These are phyloP conservation scores for Petasospora fabianii DNA, from an alignment of 1,139 yeast species.

Conservation along the genomic window DNA sequence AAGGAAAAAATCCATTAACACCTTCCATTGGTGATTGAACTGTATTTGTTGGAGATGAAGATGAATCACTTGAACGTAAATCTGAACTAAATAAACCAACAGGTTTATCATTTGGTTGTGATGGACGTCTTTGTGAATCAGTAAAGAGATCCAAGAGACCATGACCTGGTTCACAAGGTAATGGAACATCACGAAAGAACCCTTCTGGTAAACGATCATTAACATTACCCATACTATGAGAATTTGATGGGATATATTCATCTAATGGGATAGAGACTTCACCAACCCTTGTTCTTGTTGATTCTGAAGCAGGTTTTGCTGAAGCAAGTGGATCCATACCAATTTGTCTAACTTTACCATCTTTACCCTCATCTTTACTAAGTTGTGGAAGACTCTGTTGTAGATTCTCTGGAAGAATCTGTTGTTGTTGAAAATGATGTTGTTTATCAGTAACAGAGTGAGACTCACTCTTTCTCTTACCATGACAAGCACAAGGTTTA, in stretches of 20 bases:
- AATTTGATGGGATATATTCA: conserved; percentile 37
- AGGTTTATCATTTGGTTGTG: too few relatives aligned
- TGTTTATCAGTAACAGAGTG: not conserved
- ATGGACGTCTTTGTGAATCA: conserved; percentile 4
- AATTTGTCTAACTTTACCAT: conserved; percentile 20
- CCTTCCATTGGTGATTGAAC: conserved; percentile 9
- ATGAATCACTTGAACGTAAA: conserved; percentile 1
- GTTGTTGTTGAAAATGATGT: not conserved
- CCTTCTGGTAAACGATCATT: conserved; percentile 26
- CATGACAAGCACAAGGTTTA: conserved; percentile 58
- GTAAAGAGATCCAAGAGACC: conserved; percentile 39
- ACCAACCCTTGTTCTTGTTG: conserved; percentile 36
- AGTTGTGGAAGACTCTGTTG: too few relatives aligned
- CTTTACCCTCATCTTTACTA: conserved; percentile 2
- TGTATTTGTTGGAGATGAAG: conserved; percentile 8
- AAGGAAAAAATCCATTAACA: conserved; percentile 10
- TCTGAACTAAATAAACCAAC: too few relatives aligned
- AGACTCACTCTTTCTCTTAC: conserved; percentile 27
- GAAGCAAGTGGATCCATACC: conserved; percentile 30
- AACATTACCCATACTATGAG: conserved; percentile 31
- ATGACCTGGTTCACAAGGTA: conserved; percentile 33
- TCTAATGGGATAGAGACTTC: conserved; percentile 43
- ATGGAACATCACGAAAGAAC: conserved; percentile 31
- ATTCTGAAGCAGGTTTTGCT: conserved; percentile 28
- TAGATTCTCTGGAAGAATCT: not conserved